Conservation (phyloP, 73 alveolate species). For the Blepharisma stoltei region DNA sequence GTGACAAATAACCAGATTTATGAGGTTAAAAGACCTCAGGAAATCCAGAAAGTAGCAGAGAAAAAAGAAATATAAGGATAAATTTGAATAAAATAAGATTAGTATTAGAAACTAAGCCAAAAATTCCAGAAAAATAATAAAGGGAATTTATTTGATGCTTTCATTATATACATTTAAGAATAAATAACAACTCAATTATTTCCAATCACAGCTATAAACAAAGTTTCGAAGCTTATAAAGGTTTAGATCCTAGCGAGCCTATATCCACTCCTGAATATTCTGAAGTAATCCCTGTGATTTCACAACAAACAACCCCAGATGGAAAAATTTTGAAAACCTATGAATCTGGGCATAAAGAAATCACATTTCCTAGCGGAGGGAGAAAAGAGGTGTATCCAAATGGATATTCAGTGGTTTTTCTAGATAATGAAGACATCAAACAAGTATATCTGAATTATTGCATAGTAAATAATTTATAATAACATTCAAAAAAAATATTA, state of each 20-base stretch:
- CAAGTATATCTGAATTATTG: too few species aligned
- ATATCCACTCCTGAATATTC: background rate
- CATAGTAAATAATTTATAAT: too few species aligned
- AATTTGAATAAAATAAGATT: too few species aligned
- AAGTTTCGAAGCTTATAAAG: too few species aligned
- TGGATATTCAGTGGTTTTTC: constrained; percentile 16
- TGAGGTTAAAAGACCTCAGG: background rate
- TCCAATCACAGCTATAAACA: too few species aligned
- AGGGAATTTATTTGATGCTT: too few species aligned
- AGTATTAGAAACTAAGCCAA: background rate
- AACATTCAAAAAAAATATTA: too few species aligned
- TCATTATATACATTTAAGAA: too few species aligned
- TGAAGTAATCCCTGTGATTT: constrained; percentile 4
- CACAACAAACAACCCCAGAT: constrained; percentile 15
- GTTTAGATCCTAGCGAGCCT: too few species aligned
- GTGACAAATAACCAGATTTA: background rate
- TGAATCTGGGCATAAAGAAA: constrained; percentile 27
- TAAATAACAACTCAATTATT: too few species aligned
- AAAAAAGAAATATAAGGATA: constrained; percentile 1
- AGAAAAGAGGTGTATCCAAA: constrained; percentile 41
- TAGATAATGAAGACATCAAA: background rate
- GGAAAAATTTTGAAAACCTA: background rate
- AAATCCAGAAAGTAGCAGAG: background rate
- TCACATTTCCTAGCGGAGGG: constrained; percentile 47
- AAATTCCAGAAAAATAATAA: background rate